Base-by-base conservation (phyloP, 139 green algal species). In the Chlamydomonas urium region DNA sequence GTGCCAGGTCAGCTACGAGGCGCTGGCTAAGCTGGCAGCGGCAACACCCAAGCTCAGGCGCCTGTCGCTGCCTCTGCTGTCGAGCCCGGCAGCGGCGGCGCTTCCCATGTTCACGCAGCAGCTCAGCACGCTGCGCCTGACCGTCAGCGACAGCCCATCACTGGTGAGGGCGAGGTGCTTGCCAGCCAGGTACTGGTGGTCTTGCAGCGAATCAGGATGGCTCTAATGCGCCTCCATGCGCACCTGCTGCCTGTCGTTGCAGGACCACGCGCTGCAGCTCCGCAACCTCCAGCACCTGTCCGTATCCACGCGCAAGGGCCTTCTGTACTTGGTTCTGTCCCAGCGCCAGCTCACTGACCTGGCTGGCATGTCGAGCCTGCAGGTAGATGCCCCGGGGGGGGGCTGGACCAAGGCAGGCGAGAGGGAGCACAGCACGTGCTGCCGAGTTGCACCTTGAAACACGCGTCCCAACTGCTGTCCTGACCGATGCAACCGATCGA, bases 251-350 rank as follows among this genome's bases (percentile, higher is more conserved):
- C n/a, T n/a, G n/a, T n/a, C n/a, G n/a, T n/a, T n/a, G n/a, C n/a
- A n/a, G n/a, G 60, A 67, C 33, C 17, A 26, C 17, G 33, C 21
- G 10, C 21, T 67, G 10, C 32, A 45, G 32, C 60, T 67, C 10
- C 31, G 19, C 5, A n/a, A 21, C 14, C 60, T 67, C 8, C 29
- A 6, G 14, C 60, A 67, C 21, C 60, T 67, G 60, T 47, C 32
- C 32, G 33, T 67, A 6, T 67, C 60, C 14, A 67, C 60, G 29
- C 60, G 60, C 32, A 31, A 45, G 60, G 60, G 60, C 60, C 29
- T 67, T 14, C 33, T 47, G 32, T 67, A 67, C 60, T 21, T 67
- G 23, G 10, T 67, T 6, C 33, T 67, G 32, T 67, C 60, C 6
- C 60, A 26, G n/a, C 8, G 8, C 32, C 60, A 67, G 60, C 5